Base-by-base conservation (phyloP, 345 rosid species). In the Salix suchowensis region DNA sequence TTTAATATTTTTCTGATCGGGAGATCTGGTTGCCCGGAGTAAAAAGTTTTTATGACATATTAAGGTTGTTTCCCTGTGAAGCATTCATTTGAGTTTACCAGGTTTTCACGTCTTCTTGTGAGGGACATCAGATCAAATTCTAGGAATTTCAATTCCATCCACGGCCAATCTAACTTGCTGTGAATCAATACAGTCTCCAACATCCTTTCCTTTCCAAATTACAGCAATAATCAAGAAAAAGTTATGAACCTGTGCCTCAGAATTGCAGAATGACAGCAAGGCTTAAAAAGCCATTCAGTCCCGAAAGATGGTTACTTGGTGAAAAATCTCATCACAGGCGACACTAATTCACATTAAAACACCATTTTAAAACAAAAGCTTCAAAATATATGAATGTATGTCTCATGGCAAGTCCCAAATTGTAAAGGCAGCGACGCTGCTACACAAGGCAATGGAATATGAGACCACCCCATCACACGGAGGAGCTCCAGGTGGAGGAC, bases 241-340 rank as follows among this genome's bases (percentile, higher is more conserved):
- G 6, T 3, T 44, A 6, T 21, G n/a, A 37, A 39, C 0, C 1
- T 24, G 52, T 65, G 87, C 88, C 87, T 87, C 87, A 85, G 90
- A 87, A 83, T 85, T 83, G 87, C 88, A 87, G 85, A 87, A 81
- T 66, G 18, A 61, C 87, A 87, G 64, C 90, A 85, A 82, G 80
- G 88, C 85, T 79, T 61, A 2, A 7, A 46, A 75, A 78, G 82
- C 87, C 88, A 80, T 81, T 87, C 88, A 85, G 90, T 87, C 88
- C 88, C 87, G 85, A 87, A 87, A 85, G 88, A 85, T 84, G 88
- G 84, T 85, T 21, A 64, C 68, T 78, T 80, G 2, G n/a, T 60
- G 60, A 32, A 2, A 16, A 72, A 11, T 85, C 14, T 88, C 86
- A 39, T 81, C 90, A 85, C 50, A 7, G 90, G 86, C 87, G 32